A percentile compares a stretch with the other conserved stretches of the same genome.
phyloP scores from a whole-genome alignment of 257 asterid genomes.

The Dorcoceras hygrometricum region DNA sequence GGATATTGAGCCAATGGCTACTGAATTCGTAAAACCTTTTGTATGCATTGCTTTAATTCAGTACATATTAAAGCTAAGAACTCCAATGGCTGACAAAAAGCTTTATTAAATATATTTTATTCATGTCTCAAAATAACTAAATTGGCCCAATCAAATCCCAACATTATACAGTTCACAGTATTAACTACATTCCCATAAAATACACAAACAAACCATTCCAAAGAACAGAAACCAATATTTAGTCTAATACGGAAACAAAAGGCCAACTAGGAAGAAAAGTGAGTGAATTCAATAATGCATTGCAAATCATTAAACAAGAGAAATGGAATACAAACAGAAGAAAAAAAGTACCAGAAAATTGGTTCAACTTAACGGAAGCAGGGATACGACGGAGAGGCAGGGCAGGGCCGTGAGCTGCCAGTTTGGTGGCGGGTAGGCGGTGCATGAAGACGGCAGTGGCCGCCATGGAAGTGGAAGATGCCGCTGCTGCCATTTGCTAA shows the following conservation, averaged over 20 bases:
- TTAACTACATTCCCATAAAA: constrained; percentile 3
- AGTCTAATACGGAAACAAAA: neutral
- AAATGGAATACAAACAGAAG: neutral
- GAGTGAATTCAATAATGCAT: neutral
- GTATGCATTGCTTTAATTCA: too few species aligned
- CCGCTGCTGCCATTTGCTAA: constrained; percentile 46
- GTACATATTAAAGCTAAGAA: too few species aligned
- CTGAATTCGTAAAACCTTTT: too few species aligned
- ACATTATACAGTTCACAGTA: neutral
- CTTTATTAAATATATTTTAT: too few species aligned
- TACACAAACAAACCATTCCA: constrained; percentile 1
- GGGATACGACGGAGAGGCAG: constrained; percentile 40
- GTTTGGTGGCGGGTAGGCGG: constrained; percentile 28
- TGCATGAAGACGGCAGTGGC: constrained; percentile 46
- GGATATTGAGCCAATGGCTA: too few species aligned
- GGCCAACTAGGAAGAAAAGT: neutral
- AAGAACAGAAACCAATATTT: constrained; percentile 16
- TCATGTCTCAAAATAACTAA: neutral
- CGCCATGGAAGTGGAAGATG: constrained; percentile 58
- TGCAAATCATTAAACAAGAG: neutral
- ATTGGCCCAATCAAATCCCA: neutral
- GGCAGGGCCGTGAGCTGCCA: constrained; percentile 30
- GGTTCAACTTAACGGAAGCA: constrained; percentile 30
- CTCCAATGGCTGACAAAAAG: too few species aligned
- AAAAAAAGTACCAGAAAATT: constrained; percentile 30